Percentiles rank a stretch among this genome's conserved stretches.
These are phyloP conservation scores for Colletotrichum sp. DNA, from an alignment of 2,329 filamentous ascomycete genomes.

Conservation along the genomic window DNA sequence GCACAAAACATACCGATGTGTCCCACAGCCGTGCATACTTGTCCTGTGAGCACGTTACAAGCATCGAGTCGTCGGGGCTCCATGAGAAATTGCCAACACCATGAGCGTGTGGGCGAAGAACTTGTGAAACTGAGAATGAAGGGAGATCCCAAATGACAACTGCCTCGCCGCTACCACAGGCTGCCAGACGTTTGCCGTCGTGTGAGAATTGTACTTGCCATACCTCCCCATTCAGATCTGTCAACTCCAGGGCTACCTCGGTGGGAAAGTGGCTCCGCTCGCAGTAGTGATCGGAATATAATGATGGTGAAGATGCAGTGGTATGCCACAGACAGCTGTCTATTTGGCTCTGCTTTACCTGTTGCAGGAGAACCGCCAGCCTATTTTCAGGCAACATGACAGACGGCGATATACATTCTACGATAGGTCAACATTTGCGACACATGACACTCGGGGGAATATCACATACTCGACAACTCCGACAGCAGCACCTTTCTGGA, in stretches of 20 bases:
- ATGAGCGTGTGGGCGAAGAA: conserved; percentile 67
- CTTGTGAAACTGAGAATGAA: conserved; percentile 68
- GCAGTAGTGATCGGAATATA: conserved; percentile 89
- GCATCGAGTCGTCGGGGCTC: conserved; percentile 88
- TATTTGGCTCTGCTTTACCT: conserved; percentile 86
- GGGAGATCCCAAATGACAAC: conserved; percentile 84
- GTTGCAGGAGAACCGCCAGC: conserved; percentile 78
- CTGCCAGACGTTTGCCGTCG: conserved; percentile 81
- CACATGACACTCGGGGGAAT: not conserved
- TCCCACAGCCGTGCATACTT: conserved; percentile 79
- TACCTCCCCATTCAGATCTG: conserved; percentile 79
- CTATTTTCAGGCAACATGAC: conserved; percentile 97
- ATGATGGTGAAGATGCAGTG: conserved; percentile 74
- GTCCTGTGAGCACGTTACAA: conserved; percentile 84
- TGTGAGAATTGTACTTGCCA: conserved; percentile 94
- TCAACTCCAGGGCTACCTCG: conserved; percentile 71
- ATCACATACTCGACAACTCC: conserved; percentile 76
- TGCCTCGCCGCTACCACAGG: conserved; percentile 75
- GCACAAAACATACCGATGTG: conserved; percentile 56
- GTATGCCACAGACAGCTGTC: conserved; percentile 89
- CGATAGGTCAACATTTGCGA: conserved; percentile 23
- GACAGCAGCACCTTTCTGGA: conserved; percentile 80
- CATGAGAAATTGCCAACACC: conserved; percentile 84
- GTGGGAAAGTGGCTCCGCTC: conserved; percentile 81
- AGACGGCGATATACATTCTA: conserved; percentile 90